Evolutionary conservation across 1,284 basidiomycete genomes (phyloP).

Genomic region (Cutaneotrichosporon cavernicola): DNA sequence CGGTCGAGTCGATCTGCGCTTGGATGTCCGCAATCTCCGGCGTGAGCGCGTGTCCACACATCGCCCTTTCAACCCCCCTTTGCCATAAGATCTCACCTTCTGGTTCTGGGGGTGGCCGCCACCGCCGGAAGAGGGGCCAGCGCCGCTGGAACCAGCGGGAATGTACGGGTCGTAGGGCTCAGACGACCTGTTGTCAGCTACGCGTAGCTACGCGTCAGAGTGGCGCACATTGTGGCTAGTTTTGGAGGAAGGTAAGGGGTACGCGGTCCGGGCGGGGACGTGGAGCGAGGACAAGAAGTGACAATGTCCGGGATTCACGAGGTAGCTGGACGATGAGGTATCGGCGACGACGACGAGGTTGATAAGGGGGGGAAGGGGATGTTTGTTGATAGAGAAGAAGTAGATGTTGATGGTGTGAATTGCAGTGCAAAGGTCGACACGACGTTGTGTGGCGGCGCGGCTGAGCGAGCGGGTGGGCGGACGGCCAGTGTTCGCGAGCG

Average conservation of each 20-base stretch:
- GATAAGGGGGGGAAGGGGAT: neutral
- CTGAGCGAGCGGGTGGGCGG: neutral
- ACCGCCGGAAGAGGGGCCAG: conserved; percentile 30
- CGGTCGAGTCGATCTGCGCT: conserved; percentile 89
- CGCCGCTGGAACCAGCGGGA: conserved; percentile 65
- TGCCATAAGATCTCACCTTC: conserved; percentile 49
- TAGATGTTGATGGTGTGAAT: conserved; percentile 2
- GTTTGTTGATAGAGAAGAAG: neutral
- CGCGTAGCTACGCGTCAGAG: neutral
- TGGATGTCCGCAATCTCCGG: conserved; percentile 83
- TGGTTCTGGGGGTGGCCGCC: conserved; percentile 58
- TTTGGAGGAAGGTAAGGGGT: neutral
- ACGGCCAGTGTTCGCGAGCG: neutral
- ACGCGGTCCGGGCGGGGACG: neutral
- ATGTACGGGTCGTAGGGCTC: conserved; percentile 97
- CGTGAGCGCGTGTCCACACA: neutral
- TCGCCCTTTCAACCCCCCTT: neutral
- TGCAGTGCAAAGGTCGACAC: conserved; percentile 2
- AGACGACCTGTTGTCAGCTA: conserved; percentile 44
- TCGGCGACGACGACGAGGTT: neutral
- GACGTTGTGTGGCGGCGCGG: conserved; percentile 1
- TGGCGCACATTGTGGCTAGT: conserved; percentile 8
- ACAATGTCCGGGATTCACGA: neutral
- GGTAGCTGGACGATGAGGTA: neutral
- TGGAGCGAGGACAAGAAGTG: neutral